Conservation (phyloP, 352 stramenopile species). For the Pythium insidiosum region DNA sequence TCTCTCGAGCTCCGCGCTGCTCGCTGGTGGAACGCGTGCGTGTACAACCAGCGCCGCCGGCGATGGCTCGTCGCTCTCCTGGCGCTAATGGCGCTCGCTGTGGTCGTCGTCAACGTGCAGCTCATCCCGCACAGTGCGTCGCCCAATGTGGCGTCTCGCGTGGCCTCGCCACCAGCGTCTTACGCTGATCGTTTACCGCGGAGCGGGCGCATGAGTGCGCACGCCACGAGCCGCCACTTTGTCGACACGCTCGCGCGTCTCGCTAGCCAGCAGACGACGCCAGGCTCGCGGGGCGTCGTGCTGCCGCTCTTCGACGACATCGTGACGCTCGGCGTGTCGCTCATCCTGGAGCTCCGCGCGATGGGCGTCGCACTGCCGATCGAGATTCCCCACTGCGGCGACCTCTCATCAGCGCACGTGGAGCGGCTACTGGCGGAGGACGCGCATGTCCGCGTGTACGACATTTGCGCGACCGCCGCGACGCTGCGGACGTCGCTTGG, state of each 20-base stretch:
- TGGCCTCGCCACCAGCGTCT: neutral
- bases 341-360: slow-evolving; percentile 25
- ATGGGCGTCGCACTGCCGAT: slow-evolving; percentile 16
- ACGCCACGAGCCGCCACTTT: no score
- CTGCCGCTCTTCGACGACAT: slow-evolving; percentile 25
- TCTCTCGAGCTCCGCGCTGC: no score
- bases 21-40: no score
- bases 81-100: no score
- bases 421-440: slow-evolving; percentile 4
- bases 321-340: slow-evolving; percentile 21
- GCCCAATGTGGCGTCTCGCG: neutral
- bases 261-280: neutral
- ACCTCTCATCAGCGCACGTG: slow-evolving; percentile 16
- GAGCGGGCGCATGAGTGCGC: no score
- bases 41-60: no score
- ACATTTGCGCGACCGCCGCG: slow-evolving; percentile 1
- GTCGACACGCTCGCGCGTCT: no score
- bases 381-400: slow-evolving; percentile 34
- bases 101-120: neutral
- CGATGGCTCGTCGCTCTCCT: no score
- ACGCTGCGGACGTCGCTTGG: neutral
- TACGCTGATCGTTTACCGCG: neutral
- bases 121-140: neutral
- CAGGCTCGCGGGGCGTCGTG: slow-evolving; percentile 12
- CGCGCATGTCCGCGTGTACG: slow-evolving; percentile 2